Base-by-base conservation (phyloP, 23 red algal genomes). In the Chondrus crispus region DNA sequence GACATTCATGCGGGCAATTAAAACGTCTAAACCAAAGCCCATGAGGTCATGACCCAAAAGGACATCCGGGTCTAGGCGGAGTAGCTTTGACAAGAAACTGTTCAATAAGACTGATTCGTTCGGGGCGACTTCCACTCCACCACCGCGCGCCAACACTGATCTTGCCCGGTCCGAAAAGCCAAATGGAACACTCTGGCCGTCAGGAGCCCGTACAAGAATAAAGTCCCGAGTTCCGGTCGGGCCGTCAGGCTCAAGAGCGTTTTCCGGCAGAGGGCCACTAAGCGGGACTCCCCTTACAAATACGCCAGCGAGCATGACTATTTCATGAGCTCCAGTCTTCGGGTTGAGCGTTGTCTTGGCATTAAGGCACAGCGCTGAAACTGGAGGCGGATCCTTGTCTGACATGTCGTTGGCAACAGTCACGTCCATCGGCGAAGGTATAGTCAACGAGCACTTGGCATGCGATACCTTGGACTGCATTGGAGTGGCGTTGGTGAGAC, bases 91-190 rank as follows among this genome's bases (percentile, higher is more conserved):
- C 2, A 96, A 68, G 32, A 99, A 91, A 19, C 78, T 79, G 51
- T 99, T 94, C 26, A 99, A 54, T 42, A 99, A 58, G n/a, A 90
- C 91, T 11, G 74, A 62, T 81, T 99, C 97, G 62, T 94, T 96
- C 8, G 88, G 42, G 50, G 85, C 22, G 33, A 88, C 91, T 26
- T 99, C 90, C 7, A 95, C 84, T 16, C 85, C 62, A 4, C 90
- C 85, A 33, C 91, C 85, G 9, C 69, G 53, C 29, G 76, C 76
- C 26, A 89, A 47, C 32, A 78, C 85, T 39, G 70, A 63, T 41
- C 82, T 39, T 24, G 85, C 88, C 37, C 85, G 87, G 2, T 91
- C 80, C 5, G 76, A 41, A 91, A 98, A 94, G 2, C 91, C 95
- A 39, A 95, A 91, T 5, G 92, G 92, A 75, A 95, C 55, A 68